Evolutionary conservation across 139 green algal species (phyloP), one percentile per base, ranked within the genome.

Genomic region (Mychonastes homosphaera): DNA sequence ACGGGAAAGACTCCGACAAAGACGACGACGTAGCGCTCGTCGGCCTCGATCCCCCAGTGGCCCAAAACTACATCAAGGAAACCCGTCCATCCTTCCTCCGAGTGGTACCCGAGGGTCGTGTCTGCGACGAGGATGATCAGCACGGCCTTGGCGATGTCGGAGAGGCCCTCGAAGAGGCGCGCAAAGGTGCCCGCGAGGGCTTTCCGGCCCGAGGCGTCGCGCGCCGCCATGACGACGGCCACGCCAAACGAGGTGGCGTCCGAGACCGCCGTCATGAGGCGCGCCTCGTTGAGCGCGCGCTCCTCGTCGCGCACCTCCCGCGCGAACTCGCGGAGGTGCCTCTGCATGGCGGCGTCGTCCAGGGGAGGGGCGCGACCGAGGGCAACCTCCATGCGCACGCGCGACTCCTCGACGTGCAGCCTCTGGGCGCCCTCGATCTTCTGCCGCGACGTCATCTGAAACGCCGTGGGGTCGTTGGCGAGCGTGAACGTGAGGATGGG

Each of bases 101-200:
- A 94, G 70, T 95, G 88, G 64, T 95, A 95, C 3, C 87, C 87
- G 50, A 95, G 63, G 55, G 94, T 64, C n/a, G 85, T 91, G 71
- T 91, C 83, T 8, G 79, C 79, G 15, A 83, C 62, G 15, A 87
- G 64, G 66, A 95, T 95, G 78, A 95, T 94, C 29, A 91, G 56
- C 46, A 95, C 91, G 0, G 87, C 87, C 69, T 95, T 95, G 43
- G 79, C 87, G 23, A 84, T 92, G 64, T 95, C 85, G n/a, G 51
- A 77, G 41, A 95, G 76, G 19, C 87, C 87, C 15, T 78, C 73
- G 51, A 93, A 87, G 3, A 95, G 57, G 38, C 87, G 79, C 21
- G 71, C 69, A 5, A 91, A 47, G 18, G 87, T 89, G 45, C 68
- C 44, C 82, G 60, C 56, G 13, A 58, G 15, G 19, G 49, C 53